Evolutionary conservation across 805 yeast species (phyloP).

Genomic region (Cyberlindnera euphorbiiphila): DNA sequence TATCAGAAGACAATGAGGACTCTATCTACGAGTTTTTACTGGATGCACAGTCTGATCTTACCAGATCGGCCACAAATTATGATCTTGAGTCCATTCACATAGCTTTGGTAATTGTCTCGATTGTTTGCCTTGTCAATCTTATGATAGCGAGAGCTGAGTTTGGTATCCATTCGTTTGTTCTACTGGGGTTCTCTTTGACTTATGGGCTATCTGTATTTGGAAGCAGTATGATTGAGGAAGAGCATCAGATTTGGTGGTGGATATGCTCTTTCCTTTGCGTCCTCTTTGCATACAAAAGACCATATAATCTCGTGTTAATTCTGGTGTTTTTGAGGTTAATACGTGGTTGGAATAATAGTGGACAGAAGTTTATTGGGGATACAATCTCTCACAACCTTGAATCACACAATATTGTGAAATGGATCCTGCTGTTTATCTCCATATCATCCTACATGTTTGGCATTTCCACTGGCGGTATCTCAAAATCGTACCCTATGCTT

Average conservation of each 20-base stretch:
- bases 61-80: slow-evolving; percentile 70
- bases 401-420: slow-evolving; percentile 33
- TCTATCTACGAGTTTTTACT: slow-evolving; percentile 15
- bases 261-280: slow-evolving; percentile 29
- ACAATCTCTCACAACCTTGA: slow-evolving; percentile 45
- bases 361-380: slow-evolving; percentile 68
- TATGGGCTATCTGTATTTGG: slow-evolving; percentile 67
- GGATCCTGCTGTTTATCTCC: slow-evolving; percentile 47
- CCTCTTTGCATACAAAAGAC: slow-evolving; percentile 11
- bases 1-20: slow-evolving; percentile 18
- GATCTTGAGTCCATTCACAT: slow-evolving; percentile 44
- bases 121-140: slow-evolving; percentile 15
- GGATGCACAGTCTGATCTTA: slow-evolving; percentile 45
- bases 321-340: slow-evolving; percentile 48
- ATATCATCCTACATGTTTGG: slow-evolving; percentile 27
- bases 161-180: slow-evolving; percentile 4
- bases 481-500: slow-evolving; percentile 27
- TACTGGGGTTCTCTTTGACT: slow-evolving; percentile 28
- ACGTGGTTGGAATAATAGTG: slow-evolving; percentile 85
- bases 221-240: slow-evolving; percentile 91
- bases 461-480: slow-evolving; percentile 25
- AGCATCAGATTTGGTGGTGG: slow-evolving; percentile 97
- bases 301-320: slow-evolving; percentile 7
- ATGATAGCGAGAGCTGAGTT: slow-evolving; percentile 4
- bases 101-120: slow-evolving; percentile 25